Evolutionary conservation across 192 early-diverging fungal species (phyloP).

Genomic region (Backusella liffmaniae): DNA sequence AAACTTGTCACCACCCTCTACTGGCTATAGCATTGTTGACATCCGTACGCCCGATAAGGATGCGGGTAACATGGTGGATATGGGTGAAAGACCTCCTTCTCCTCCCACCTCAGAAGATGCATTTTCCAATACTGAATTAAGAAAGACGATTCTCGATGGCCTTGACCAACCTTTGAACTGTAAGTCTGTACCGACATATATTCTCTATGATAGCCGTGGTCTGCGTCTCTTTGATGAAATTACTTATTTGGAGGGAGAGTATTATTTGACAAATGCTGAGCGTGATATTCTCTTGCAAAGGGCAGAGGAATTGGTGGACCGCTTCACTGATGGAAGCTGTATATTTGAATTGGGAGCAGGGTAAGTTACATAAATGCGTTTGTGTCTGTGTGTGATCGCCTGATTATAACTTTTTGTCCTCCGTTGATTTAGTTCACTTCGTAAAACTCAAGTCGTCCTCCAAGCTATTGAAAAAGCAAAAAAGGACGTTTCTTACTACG

Average conservation of each 20-base stretch:
- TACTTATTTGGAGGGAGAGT: conserved; percentile 76
- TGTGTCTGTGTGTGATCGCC: background rate
- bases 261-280: conserved; percentile 88
- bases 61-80: background rate
- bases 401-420: background rate
- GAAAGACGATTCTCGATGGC: conserved; percentile 21
- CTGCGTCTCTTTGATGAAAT: conserved; percentile 90
- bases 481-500: conserved; percentile 77
- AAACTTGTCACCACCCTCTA: conserved; percentile 2
- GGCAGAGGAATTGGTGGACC: conserved; percentile 57
- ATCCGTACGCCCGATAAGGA: background rate
- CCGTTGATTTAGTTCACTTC: conserved; percentile 60
- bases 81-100: conserved; percentile 13
- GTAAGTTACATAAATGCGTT: conserved; percentile 38
- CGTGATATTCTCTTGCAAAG: conserved; percentile 72
- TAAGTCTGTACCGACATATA: conserved; percentile 76
- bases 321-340: conserved; percentile 65
- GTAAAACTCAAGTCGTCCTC: conserved; percentile 85
- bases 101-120: conserved; percentile 17
- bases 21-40: conserved; percentile 9
- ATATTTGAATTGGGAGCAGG: conserved; percentile 91
- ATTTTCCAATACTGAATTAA: conserved; percentile 22
- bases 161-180: conserved; percentile 20
- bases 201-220: conserved; percentile 83
- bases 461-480: conserved; percentile 66